These are phyloP conservation scores for Aspergillus piperis DNA, from an alignment of 2,329 filamentous ascomycete genomes.

Conservation along the genomic window DNA sequence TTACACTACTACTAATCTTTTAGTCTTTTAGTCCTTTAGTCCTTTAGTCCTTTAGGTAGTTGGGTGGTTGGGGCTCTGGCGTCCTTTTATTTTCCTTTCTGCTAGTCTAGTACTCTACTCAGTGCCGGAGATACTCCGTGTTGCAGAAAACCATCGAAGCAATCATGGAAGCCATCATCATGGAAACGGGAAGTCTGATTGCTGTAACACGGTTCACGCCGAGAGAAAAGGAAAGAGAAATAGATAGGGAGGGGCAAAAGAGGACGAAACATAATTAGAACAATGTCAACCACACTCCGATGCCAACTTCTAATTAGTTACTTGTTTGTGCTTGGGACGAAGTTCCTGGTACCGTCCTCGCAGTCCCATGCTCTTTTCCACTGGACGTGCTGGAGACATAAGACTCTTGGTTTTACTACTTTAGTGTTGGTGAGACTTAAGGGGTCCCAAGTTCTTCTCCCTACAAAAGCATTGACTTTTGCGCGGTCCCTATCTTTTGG, in stretches of 20 bases:
- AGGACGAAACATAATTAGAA: background rate
- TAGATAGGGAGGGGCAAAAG: background rate
- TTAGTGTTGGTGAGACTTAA: slow-evolving; percentile 1
- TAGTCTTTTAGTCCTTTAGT: background rate
- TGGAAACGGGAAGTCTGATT: background rate
- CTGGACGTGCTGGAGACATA: background rate
- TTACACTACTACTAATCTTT: background rate
- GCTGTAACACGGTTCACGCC: background rate
- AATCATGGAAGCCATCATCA: background rate
- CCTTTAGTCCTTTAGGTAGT: background rate
- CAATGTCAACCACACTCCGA: background rate
- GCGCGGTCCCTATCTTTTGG: background rate
- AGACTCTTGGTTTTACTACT: background rate
- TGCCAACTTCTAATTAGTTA: background rate
- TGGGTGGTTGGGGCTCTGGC: background rate
- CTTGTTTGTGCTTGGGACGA: background rate
- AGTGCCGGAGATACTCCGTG: background rate
- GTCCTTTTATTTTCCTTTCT: background rate
- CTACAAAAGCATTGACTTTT: background rate
- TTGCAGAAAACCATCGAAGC: background rate
- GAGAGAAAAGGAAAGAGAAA: background rate
- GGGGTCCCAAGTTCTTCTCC: background rate
- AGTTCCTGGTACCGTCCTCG: too few species aligned
- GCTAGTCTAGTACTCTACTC: too few species aligned
- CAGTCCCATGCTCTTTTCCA: background rate